Evolutionary conservation across 495 filamentous ascomycete genomes (phyloP).

Genomic region (Talaromyces stipitatus): DNA sequence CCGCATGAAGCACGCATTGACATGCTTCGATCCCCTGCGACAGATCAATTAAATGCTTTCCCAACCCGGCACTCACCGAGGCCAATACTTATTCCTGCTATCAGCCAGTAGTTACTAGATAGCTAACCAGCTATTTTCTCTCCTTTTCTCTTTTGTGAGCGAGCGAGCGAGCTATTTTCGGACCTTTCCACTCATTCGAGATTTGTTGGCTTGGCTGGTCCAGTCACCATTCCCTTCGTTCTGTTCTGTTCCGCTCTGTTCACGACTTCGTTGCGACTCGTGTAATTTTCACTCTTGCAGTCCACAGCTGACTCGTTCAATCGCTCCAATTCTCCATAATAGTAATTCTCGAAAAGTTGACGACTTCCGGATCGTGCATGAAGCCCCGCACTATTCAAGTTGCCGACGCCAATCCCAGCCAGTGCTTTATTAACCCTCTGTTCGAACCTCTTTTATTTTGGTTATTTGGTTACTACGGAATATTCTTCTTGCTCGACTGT

Average conservation of each 20-base stretch:
- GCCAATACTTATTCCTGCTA: neutral
- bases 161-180: neutral
- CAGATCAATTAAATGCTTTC: neutral
- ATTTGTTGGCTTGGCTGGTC: neutral
- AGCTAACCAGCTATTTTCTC: neutral
- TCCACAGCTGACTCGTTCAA: too few species aligned
- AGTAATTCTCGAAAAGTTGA: neutral
- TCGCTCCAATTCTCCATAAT: neutral
- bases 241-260: neutral
- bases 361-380: neutral
- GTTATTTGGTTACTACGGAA: neutral
- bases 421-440: neutral
- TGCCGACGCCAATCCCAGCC: constrained; percentile 2
- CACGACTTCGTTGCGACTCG: too few species aligned
- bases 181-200: neutral
- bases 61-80: neutral
- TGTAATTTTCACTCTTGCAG: too few species aligned
- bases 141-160: neutral
- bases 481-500: neutral
- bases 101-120: neutral
- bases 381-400: constrained; percentile 2
- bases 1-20: constrained; percentile 2
- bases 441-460: neutral
- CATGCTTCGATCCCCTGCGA: neutral
- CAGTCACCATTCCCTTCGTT: neutral